Evolutionary conservation across 352 stramenopile genomes (phyloP), one percentile per base, ranked within the genome.

Genomic region (Pythium scleroteichum): DNA sequence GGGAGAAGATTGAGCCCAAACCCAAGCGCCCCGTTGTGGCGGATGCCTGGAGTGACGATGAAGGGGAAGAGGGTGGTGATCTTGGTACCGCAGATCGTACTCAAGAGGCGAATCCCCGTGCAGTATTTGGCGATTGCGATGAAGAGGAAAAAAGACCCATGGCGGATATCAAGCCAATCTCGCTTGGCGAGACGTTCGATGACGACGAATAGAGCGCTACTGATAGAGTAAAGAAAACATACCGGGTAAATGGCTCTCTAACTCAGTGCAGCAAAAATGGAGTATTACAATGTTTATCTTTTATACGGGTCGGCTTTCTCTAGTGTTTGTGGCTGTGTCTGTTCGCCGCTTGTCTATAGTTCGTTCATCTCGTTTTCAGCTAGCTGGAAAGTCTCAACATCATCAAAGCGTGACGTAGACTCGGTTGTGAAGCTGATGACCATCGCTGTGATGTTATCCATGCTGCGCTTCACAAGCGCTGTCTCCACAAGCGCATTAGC

Each of bases 391-490:
- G 47, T 14, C 41, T 67, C 60, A 16, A 68, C 53, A 16, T 51
- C 60, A 29, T 68, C 60, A 16, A 68, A 48, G 23, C 44, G 53
- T 2, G n/a, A 17, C 1, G 14, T 20, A 16, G 26, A 38, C 2
- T 53, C 44, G n/a, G 23, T 47, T 22, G 61, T 59, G 47, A 68
- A 68, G 47, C 53, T 39, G 26, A 91, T 76, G 46, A 94, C 78
- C 72, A 90, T 88, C 39, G 76, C 79, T 19, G 84, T 92, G 64
- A 94, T 87, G 64, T 94, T 94, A 70, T 94, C 84, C 75, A 87
- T 90, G 58, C 75, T 89, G 59, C 78, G 73, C 61, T 88, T 87
- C 24, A 72, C 51, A 27, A 94, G 59, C 19, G 84, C 84, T 23
- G 73, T 62, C 57, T 94, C 80, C 20, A 94, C 75, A 6, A 94